phyloP scores from a whole-genome alignment of 2,329 filamentous ascomycete genomes.

The Penicillium sp. region DNA sequence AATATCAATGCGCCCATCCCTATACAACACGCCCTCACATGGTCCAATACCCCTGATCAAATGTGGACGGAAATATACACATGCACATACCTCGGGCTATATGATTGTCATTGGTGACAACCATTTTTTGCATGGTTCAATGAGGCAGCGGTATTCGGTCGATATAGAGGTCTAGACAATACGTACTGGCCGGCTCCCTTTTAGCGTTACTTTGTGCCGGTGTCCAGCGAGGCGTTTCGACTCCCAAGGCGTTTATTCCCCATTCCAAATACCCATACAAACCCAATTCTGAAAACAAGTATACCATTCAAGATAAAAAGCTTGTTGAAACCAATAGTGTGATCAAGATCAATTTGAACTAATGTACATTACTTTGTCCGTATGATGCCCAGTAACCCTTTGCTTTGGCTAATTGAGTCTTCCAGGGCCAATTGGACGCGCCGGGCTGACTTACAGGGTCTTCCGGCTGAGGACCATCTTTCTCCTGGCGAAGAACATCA shows the following conservation, averaged over 20 bases:
- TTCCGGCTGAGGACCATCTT: not conserved
- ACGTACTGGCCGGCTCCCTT: not conserved
- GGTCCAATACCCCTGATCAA: not conserved
- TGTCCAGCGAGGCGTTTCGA: constrained; percentile 33
- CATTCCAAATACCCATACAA: constrained; percentile 3
- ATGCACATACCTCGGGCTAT: not conserved
- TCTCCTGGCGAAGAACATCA: not conserved
- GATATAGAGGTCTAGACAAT: not conserved
- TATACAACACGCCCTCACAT: not conserved
- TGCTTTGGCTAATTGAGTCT: constrained; percentile 25
- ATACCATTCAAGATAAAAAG: not conserved
- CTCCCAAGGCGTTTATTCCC: constrained; percentile 16
- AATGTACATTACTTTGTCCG: not conserved
- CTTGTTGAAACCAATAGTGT: not conserved
- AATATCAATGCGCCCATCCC: constrained; percentile 4
- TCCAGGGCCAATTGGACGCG: constrained; percentile 22
- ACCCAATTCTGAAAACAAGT: constrained; percentile 7
- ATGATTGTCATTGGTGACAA: not conserved
- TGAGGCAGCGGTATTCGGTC: not conserved
- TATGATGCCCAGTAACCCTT: constrained; percentile 21
- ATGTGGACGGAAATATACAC: not conserved
- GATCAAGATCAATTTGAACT: not conserved
- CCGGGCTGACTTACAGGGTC: not conserved
- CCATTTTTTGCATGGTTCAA: not conserved
- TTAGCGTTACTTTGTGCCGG: constrained; percentile 9